A percentile compares a stretch with the other conserved stretches of the same genome.
These are phyloP conservation scores for Trypanosoma congolense DNA, from an alignment of 208 protist species.

Conservation along the genomic window DNA sequence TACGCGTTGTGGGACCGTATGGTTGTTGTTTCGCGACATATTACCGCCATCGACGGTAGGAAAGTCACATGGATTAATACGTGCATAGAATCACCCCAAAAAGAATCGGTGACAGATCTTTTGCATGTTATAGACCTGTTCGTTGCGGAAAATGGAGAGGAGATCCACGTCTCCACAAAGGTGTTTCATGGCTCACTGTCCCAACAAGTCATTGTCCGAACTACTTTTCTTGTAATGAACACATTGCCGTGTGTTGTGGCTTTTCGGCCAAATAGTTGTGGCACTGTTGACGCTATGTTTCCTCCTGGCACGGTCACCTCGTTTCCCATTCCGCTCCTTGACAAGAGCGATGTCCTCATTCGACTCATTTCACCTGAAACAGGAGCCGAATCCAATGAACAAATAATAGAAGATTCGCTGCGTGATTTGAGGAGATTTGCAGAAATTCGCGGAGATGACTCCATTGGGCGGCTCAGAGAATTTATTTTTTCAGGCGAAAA, in stretches of 20 bases:
- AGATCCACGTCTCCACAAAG: conserved; percentile 11
- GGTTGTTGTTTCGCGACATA: conserved; percentile 7
- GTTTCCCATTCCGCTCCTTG: conserved; percentile 12
- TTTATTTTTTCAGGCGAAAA: conserved; percentile 12
- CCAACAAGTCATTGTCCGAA: conserved; percentile 16
- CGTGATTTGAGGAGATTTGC: conserved; percentile 10
- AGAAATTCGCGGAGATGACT: conserved; percentile 15
- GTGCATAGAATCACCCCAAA: neutral
- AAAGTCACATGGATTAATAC: conserved; percentile 11
- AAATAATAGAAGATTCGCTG: conserved; percentile 7
- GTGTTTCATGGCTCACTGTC: conserved; percentile 5
- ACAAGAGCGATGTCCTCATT: conserved; percentile 10
- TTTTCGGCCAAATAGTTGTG: neutral
- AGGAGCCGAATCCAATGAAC: conserved; percentile 6
- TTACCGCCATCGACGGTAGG: conserved; percentile 3
- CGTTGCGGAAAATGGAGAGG: conserved; percentile 16
- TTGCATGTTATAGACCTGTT: conserved; percentile 6
- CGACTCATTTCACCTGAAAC: conserved; percentile 2
- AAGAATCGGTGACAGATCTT: neutral
- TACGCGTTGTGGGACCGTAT: conserved; percentile 5
- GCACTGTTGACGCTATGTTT: neutral
- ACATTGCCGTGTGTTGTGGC: conserved; percentile 2
- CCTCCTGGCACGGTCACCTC: conserved; percentile 11
- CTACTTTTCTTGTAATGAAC: conserved; percentile 21
- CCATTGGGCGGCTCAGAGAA: conserved; percentile 18